phyloP scores from a whole-genome alignment of 148 eudicot species.

The Linanthus parryae region DNA sequence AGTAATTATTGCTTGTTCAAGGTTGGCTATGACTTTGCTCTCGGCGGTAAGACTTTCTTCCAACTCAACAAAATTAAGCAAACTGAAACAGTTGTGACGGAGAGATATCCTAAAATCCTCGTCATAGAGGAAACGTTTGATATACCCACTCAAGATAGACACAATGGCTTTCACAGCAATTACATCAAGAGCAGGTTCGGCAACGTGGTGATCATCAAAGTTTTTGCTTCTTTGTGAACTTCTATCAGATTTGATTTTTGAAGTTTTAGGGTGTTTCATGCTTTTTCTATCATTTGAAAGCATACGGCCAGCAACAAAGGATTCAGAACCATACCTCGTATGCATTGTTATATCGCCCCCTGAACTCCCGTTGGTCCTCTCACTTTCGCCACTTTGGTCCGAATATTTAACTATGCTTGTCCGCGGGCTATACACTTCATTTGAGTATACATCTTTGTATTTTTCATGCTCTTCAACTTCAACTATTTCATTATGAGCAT shows the following conservation, averaged over 20 bases:
- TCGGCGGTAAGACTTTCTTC: constrained; percentile 24
- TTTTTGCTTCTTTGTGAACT: constrained; percentile 2
- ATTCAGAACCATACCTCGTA: constrained; percentile 7
- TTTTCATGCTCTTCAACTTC: constrained; percentile 18
- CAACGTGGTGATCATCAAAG: constrained; percentile 14
- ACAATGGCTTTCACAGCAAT: constrained; percentile 39
- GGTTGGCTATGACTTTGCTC: constrained; percentile 37
- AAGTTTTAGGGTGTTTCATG: constrained; percentile 11
- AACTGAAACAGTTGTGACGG: constrained; percentile 31
- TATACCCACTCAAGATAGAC: constrained; percentile 35
- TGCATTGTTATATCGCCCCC: constrained; percentile 15
- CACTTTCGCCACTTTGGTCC: constrained; percentile 10
- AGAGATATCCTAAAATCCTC: constrained; percentile 35
- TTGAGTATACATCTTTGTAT: constrained; percentile 25
- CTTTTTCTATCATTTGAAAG: constrained; percentile 11
- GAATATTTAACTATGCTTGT: constrained; percentile 9
- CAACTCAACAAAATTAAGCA: constrained; percentile 24
- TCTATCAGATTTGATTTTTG: constrained; percentile 4
- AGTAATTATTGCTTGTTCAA: constrained; percentile 43
- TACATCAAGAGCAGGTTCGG: constrained; percentile 38
- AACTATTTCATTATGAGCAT: constrained; percentile 12
- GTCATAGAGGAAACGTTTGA: constrained; percentile 25
- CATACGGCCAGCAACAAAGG: neutral
- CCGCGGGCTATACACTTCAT: constrained; percentile 18
- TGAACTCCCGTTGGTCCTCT: constrained; percentile 3